Percentiles rank a stretch among this genome's conserved stretches.
phyloP scores from a whole-genome alignment of 805 yeast genomes.

The Candida jianshihensis region DNA sequence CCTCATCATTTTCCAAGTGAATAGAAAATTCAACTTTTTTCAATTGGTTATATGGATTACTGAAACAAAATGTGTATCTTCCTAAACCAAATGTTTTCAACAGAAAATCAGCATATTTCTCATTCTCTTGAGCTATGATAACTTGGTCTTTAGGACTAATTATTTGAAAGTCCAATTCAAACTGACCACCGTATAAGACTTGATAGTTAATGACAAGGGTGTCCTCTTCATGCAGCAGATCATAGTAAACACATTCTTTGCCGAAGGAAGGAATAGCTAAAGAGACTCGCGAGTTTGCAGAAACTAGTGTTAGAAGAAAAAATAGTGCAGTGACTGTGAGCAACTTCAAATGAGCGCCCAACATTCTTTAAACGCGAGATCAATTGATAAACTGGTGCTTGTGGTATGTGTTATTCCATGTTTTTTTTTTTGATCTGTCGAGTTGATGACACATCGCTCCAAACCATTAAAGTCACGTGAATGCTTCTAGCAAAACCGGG shows the following conservation, averaged over 20 bases:
- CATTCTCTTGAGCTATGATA: slow-evolving; percentile 44
- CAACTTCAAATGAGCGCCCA: too few species aligned
- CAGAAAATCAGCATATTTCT: slow-evolving; percentile 58
- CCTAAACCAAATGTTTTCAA: slow-evolving; percentile 52
- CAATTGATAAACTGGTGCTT: too few species aligned
- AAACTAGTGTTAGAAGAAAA: neutral
- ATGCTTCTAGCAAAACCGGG: too few species aligned
- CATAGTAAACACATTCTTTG: slow-evolving; percentile 36
- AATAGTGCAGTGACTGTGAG: too few species aligned
- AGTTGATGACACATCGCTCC: too few species aligned
- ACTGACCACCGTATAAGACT: slow-evolving; percentile 58
- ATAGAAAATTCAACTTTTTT: slow-evolving; percentile 61
- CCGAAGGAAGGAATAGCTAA: slow-evolving; percentile 28
- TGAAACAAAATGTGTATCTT: slow-evolving; percentile 60
- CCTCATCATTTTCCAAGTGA: slow-evolving; percentile 37
- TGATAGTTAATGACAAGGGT: slow-evolving; percentile 36
- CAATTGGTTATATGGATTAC: slow-evolving; percentile 56
- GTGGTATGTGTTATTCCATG: too few species aligned
- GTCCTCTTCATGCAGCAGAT: slow-evolving; percentile 29
- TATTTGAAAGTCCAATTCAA: slow-evolving; percentile 58
- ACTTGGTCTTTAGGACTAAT: slow-evolving; percentile 45
- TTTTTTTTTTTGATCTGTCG: too few species aligned
- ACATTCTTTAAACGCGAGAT: too few species aligned
- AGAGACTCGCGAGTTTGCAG: slow-evolving; percentile 19
- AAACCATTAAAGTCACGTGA: too few species aligned